Base-by-base conservation (phyloP, 768 basidiomycete genomes). In the Phaeolepiota aurea region DNA sequence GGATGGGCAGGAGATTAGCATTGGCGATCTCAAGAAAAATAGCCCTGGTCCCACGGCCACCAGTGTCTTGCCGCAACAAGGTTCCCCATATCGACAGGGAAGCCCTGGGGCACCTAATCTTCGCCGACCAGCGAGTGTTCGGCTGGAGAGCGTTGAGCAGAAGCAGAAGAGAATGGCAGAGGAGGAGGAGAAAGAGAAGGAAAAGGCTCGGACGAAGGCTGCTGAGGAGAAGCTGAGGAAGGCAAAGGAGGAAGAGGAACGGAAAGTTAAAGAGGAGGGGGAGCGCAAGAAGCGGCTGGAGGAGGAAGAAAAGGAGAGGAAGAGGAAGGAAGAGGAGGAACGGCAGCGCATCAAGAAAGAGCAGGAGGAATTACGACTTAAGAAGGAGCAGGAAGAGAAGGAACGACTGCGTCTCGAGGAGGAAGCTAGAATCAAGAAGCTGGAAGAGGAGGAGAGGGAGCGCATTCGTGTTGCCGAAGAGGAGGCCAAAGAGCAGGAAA, bases 71-170 rank as follows among this genome's bases (percentile, higher is more conserved):
- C 53, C 66, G 16, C 56, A 55, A 0, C 49, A 48, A 32, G 47
- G 50, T 7, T 48, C 64, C 2, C 55, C 52, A 5, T 62, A 57
- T 46, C 54, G 65, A 46, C 59, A 64, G 47, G 57, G 56, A 23
- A 68, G 64, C 45, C 64, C 70, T 20, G 59, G 63, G 14, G 65
- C 65, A 16, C 60, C 62, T 11, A 61, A 54, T 25, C 28, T 9
- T 10, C 54, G 60, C 45, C 55, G 65, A 22, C 57, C 66, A 5
- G 48, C 55, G 14, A 62, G 65, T 36, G 64, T 88, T 20, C 72
- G 84, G 45, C 73, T 88, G 46, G 84, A 88, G 65, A 78, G 68
- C 4, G 64, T 64, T 43, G 68, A 69, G 40, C 71, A 72, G 50
- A 57, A 57, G n/a, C 61, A 57, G 38, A 59, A 64, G 48, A 62